Evolutionary conservation across 2,329 filamentous ascomycete genomes (phyloP), one percentile per base, ranked within the genome.

Genomic region (Zymoseptoria crescenta): DNA sequence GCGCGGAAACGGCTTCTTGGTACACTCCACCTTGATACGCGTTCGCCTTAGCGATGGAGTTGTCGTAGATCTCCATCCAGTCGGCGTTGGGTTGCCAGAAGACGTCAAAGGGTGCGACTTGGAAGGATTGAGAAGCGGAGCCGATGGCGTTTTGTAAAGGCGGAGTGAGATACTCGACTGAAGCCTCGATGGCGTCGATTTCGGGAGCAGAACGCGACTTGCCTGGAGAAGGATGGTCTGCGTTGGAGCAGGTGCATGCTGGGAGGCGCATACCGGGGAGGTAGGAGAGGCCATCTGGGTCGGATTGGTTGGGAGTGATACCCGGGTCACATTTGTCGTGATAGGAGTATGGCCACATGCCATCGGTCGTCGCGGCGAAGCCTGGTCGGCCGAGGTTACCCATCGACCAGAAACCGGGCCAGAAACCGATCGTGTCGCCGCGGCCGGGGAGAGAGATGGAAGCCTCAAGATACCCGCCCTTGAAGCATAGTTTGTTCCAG

Each of bases 341-440:
- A 69, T 89, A 89, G 65, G 83, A 87, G 75, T 89, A 89, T 0
- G 87, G 87, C 87, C 87, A 89, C 72, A 88, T 78, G 4, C 87
- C 87, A 62, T 89, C 86, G 0, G 86, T 89, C 1, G 86, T 87
- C 8, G 85, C 82, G 30, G 83, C 79, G 71, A 87, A 87, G 10
- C 87, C 87, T 27, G 87, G 84, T 63, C 87, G 80, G 45, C 83
- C 87, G 21, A 89, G 78, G 67, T 89, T 89, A 4, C 87, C 87
- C 84, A 89, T 88, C 0, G 85, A 79, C 87, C 87, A 89, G 72
- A 88, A 87, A 72, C 87, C 87, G 49, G 87, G 87, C 87, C 87
- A 89, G 73, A 89, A 87, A 59, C 87, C 87, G 57, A 83, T 79
- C 13, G 83, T 80, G 63, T 88, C 84, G 52, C 86, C 87, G 52